These are phyloP conservation scores for Scheffersomyces amazonensis DNA, from an alignment of 805 yeast species.

Conservation along the genomic window DNA sequence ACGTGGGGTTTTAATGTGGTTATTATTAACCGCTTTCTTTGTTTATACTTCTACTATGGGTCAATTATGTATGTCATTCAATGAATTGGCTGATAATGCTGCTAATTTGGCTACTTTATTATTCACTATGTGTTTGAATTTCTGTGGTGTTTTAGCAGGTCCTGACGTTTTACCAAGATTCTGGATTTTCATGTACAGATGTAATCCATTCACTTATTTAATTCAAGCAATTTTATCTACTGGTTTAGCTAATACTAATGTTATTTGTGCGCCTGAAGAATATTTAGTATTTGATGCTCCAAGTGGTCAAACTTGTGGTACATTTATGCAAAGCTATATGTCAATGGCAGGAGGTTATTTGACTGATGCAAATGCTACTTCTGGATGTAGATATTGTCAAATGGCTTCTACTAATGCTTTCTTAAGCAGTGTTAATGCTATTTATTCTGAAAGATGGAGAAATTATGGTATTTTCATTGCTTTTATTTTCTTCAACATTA, in stretches of 20 bases:
- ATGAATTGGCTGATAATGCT: constrained; percentile 31
- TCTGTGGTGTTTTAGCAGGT: constrained; percentile 35
- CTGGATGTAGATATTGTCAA: constrained; percentile 60
- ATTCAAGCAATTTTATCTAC: constrained; percentile 48
- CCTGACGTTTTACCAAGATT: constrained; percentile 28
- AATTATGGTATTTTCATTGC: constrained; percentile 53
- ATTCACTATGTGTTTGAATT: constrained; percentile 32
- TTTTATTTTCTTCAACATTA: constrained; percentile 32
- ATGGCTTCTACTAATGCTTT: constrained; percentile 55
- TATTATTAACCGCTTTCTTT: constrained; percentile 21
- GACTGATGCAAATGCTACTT: constrained; percentile 41
- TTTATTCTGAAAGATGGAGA: constrained; percentile 60
- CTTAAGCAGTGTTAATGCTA: constrained; percentile 45
- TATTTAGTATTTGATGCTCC: constrained; percentile 15
- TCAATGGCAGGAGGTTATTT: constrained; percentile 46
- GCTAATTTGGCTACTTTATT: constrained; percentile 27
- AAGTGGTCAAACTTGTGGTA: constrained; percentile 19
- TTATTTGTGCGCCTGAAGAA: constrained; percentile 32
- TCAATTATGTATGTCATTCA: constrained; percentile 26
- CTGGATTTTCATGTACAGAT: constrained; percentile 77
- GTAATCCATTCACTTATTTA: constrained; percentile 67
- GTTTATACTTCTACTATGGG: constrained; percentile 27
- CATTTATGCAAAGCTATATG: constrained; percentile 28
- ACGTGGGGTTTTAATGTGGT: constrained; percentile 40
- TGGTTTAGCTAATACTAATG: constrained; percentile 28